Evolutionary conservation across 1,284 basidiomycete species (phyloP), one percentile per base, ranked within the genome.

Genomic region (Fistulinella staudtii): DNA sequence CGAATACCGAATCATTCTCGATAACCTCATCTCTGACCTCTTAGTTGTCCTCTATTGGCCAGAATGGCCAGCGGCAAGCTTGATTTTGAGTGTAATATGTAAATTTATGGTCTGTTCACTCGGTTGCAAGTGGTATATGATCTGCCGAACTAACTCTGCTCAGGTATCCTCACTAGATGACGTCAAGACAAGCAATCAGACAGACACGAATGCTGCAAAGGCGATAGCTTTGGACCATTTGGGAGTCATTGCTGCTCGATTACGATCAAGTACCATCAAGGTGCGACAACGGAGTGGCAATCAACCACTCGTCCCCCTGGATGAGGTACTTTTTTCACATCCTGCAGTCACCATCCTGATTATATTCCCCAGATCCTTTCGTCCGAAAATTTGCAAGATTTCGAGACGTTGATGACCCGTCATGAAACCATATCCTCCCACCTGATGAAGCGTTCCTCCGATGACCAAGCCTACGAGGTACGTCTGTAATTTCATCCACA

Each of bases 31-130:
- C 25, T 80, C 82, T 5, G 95, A 99, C 59, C 71, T 97, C 14
- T 74, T 98, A n/a, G 76, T 78, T 13, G 92, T 95, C 4, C 69
- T 97, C 4, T 94, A 89, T 60, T 88, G 89, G 76, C 93, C 95
- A 0, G 95, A 99, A 63, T 99, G 94, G 93, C 95, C 96, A 1
- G 94, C 89, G 7, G 90, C 95, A 1, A 78, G 84, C 30, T 65
- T 96, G 17, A 74, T 96, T 35, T 66, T 96, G 27, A 77, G 76
- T 38, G 83, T 94, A 31, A 76, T 85, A 7, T 85, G 82, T 53
- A 86, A 82, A 62, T 84, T 83, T 53, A 87, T 96, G 86, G 91
- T 91, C 49, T n/a, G 74, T 47, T 18, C 20, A n/a, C 33, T 30
- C 23, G 27, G 22, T 14, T 22, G 17, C 5, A 3, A 23, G 13